Evolutionary conservation across 495 filamentous ascomycete species (phyloP).

Genomic region (Penicillium steckii): DNA sequence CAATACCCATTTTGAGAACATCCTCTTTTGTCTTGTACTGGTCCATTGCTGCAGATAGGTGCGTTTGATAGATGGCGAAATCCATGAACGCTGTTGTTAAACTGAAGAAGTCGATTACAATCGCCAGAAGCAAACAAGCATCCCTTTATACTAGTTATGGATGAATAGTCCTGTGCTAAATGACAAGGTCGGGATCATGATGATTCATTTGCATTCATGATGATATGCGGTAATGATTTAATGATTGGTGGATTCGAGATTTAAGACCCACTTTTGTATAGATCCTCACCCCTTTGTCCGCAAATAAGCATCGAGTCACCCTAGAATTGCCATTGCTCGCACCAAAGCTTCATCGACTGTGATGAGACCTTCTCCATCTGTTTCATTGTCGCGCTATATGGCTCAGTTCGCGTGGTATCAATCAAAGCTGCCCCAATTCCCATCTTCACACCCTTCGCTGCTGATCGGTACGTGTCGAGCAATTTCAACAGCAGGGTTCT

Average conservation of each 20-base stretch:
- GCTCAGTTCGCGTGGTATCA: constrained; percentile 5
- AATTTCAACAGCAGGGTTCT: neutral
- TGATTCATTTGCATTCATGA: neutral
- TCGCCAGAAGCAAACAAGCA: neutral
- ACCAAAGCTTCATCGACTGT: constrained; percentile 23
- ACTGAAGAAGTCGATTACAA: neutral
- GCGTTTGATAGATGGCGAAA: neutral
- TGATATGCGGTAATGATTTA: neutral
- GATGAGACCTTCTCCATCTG: constrained; percentile 10
- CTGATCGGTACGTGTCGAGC: neutral
- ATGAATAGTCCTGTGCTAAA: neutral
- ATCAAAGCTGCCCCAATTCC: neutral
- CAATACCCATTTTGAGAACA: constrained; percentile 29
- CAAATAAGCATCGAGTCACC: too few relatives aligned
- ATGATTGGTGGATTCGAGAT: neutral
- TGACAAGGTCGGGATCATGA: neutral
- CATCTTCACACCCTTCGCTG: neutral
- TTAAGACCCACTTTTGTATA: neutral
- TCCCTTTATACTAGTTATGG: neutral
- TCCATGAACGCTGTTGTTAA: neutral
- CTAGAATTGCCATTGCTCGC: constrained; percentile 18
- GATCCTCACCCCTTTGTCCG: too few relatives aligned
- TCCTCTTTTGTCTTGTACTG: constrained; percentile 26
- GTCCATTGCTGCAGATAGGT: constrained; percentile 3
- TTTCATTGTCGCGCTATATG: constrained; percentile 11